Evolutionary conservation across 768 basidiomycete species (phyloP).

Genomic region (Termitomyces heimii): DNA sequence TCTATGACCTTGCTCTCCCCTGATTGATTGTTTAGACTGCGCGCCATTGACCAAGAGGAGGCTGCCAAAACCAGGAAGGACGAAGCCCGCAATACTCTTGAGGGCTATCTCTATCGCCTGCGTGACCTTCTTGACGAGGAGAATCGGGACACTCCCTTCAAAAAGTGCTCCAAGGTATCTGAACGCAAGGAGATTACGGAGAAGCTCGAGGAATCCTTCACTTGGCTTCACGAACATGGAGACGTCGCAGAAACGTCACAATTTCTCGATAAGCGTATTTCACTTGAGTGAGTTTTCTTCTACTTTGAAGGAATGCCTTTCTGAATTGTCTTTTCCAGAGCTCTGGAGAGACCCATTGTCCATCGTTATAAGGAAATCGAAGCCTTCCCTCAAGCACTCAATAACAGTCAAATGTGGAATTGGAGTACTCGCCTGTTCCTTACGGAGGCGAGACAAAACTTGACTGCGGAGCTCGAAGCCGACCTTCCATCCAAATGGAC

Average conservation of each 20-base stretch:
- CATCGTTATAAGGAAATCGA: constrained; percentile 87
- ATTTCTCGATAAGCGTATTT: constrained; percentile 68
- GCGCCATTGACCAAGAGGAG: constrained; percentile 75
- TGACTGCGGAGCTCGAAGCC: constrained; percentile 56
- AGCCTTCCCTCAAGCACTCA: constrained; percentile 76
- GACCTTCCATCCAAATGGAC: constrained; percentile 79
- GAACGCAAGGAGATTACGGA: constrained; percentile 67
- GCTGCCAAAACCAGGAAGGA: constrained; percentile 70
- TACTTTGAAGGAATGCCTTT: not conserved
- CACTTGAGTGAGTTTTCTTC: constrained; percentile 66
- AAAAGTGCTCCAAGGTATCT: constrained; percentile 69
- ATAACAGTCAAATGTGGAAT: constrained; percentile 82
- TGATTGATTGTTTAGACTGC: constrained; percentile 44
- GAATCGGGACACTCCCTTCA: constrained; percentile 66
- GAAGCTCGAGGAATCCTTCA: constrained; percentile 66
- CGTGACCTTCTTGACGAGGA: constrained; percentile 75
- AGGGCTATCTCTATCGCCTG: constrained; percentile 89
- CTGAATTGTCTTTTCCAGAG: constrained; percentile 32
- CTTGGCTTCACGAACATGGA: constrained; percentile 81
- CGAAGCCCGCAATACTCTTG: constrained; percentile 87
- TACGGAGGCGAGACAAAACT: constrained; percentile 66
- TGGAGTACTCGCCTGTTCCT: constrained; percentile 89
- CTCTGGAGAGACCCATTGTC: constrained; percentile 74
- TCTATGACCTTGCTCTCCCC: not conserved
- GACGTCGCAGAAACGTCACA: constrained; percentile 77